phyloP scores from a whole-genome alignment of 768 basidiomycete genomes.

The Hygrophorus pudorinus region DNA sequence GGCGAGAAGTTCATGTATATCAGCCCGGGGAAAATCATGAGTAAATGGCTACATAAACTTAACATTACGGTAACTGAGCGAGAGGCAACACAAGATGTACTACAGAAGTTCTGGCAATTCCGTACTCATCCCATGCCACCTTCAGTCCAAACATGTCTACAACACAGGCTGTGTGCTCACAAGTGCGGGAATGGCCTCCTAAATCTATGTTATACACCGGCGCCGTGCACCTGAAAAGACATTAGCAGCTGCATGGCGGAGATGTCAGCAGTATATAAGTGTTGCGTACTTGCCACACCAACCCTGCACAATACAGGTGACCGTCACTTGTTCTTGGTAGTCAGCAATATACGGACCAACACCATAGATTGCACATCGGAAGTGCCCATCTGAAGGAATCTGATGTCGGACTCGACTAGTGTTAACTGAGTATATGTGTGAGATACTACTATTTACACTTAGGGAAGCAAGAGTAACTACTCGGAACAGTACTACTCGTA shows the following conservation, averaged over 20 bases:
- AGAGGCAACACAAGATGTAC: slow-evolving; percentile 19
- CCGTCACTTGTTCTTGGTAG: slow-evolving; percentile 26
- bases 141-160: slow-evolving; percentile 12
- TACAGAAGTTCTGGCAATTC: slow-evolving; percentile 20
- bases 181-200: slow-evolving; percentile 8
- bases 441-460: too few relatives aligned
- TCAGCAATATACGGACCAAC: slow-evolving; percentile 29
- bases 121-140: slow-evolving; percentile 21
- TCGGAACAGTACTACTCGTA: too few relatives aligned
- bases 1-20: slow-evolving; percentile 23
- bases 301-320: slow-evolving; percentile 22
- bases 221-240: slow-evolving; percentile 22
- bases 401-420: too few relatives aligned
- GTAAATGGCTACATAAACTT: slow-evolving; percentile 23
- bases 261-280: slow-evolving; percentile 1
- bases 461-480: too few relatives aligned
- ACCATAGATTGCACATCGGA: slow-evolving; percentile 17
- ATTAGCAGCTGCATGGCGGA: too few relatives aligned
- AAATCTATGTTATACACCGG: slow-evolving; percentile 16
- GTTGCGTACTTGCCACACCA: slow-evolving; percentile 21
- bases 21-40: slow-evolving; percentile 21
- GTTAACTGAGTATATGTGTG: too few relatives aligned
- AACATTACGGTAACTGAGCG: background rate
- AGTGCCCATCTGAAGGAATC: slow-evolving; percentile 27
- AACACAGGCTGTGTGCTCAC: slow-evolving; percentile 13